phyloP scores from a whole-genome alignment of 2,329 filamentous ascomycete genomes.

The Phialophora macrospora region DNA sequence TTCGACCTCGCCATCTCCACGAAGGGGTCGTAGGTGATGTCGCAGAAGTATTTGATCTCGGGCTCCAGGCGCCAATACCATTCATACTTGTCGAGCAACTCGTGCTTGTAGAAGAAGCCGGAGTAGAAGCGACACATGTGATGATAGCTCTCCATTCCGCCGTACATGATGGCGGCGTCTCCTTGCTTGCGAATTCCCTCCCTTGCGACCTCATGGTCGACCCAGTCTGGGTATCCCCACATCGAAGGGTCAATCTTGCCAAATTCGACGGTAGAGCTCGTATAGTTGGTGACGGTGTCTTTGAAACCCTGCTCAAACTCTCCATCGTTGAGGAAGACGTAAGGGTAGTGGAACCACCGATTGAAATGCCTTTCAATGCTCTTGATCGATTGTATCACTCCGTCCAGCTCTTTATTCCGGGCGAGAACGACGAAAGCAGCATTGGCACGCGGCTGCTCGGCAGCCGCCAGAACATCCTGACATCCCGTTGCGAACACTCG shows the following conservation, averaged over 20 bases:
- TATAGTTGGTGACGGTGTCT: slow-evolving; percentile 84
- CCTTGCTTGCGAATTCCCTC: slow-evolving; percentile 97
- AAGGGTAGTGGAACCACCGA: slow-evolving; percentile 97
- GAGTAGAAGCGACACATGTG: slow-evolving; percentile 99
- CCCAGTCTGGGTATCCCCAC: slow-evolving; percentile 98
- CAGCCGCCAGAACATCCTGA: slow-evolving; percentile 72
- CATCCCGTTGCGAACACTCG: slow-evolving; percentile 95
- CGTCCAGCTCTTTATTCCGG: slow-evolving; percentile 93
- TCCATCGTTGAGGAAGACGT: slow-evolving; percentile 96
- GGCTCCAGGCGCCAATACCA: slow-evolving; percentile 99
- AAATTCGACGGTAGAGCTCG: slow-evolving; percentile 86
- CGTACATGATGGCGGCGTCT: slow-evolving; percentile 98
- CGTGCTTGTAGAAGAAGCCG: slow-evolving; percentile 98
- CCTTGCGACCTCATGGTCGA: slow-evolving; percentile 88
- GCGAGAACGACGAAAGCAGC: slow-evolving; percentile 95
- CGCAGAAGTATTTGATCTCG: slow-evolving; percentile 99
- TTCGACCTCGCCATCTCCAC: slow-evolving; percentile 90
- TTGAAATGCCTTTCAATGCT: slow-evolving; percentile 99
- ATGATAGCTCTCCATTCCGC: slow-evolving; percentile 97
- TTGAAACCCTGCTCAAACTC: slow-evolving; percentile 97
- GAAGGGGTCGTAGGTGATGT: slow-evolving; percentile 99
- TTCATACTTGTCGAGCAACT: slow-evolving; percentile 91
- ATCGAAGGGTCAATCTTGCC: slow-evolving; percentile 87
- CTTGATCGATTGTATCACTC: slow-evolving; percentile 94
- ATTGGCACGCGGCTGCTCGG: slow-evolving; percentile 80